A percentile compares a stretch with the other conserved stretches of the same genome.
phyloP scores from a whole-genome alignment of 2,329 filamentous ascomycete species.

The Mariannaea elegans region DNA sequence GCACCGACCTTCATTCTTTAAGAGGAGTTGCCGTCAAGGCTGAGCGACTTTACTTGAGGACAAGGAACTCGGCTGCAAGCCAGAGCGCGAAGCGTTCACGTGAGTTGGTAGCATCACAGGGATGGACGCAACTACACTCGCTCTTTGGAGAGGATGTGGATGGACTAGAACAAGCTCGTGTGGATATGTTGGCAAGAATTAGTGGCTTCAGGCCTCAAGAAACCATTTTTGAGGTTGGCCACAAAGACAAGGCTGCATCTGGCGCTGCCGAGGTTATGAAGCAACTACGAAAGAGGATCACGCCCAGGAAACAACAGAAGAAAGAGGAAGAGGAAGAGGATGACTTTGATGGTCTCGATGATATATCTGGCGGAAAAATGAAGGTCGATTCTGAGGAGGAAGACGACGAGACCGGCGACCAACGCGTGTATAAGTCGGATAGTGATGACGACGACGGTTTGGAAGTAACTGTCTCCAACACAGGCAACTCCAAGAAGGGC shows the following conservation, averaged over 20 bases:
- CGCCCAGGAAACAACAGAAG: constrained; percentile 60
- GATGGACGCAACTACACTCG: constrained; percentile 79
- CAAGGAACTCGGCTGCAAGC: constrained; percentile 86
- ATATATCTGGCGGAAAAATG: constrained; percentile 47
- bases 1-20: constrained; percentile 76
- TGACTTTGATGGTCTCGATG: constrained; percentile 43
- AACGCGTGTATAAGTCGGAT: constrained; percentile 62
- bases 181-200: constrained; percentile 88
- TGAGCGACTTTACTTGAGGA: constrained; percentile 91
- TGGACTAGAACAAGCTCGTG: constrained; percentile 74
- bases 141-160: constrained; percentile 79
- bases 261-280: constrained; percentile 82
- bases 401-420: constrained; percentile 48
- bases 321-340: constrained; percentile 50
- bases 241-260: constrained; percentile 70
- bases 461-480: constrained; percentile 75
- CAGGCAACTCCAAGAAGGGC: constrained; percentile 60
- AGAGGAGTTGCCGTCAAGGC: constrained; percentile 83
- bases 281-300: constrained; percentile 74
- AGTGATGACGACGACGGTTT: constrained; percentile 68
- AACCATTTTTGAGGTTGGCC: constrained; percentile 95
- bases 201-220: constrained; percentile 89
- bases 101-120: constrained; percentile 74
- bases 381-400: constrained; percentile 37
- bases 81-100: constrained; percentile 92